Evolutionary conservation across 2,329 filamentous ascomycete species (phyloP).

Genomic region (Ophioceras dolichostomum): DNA sequence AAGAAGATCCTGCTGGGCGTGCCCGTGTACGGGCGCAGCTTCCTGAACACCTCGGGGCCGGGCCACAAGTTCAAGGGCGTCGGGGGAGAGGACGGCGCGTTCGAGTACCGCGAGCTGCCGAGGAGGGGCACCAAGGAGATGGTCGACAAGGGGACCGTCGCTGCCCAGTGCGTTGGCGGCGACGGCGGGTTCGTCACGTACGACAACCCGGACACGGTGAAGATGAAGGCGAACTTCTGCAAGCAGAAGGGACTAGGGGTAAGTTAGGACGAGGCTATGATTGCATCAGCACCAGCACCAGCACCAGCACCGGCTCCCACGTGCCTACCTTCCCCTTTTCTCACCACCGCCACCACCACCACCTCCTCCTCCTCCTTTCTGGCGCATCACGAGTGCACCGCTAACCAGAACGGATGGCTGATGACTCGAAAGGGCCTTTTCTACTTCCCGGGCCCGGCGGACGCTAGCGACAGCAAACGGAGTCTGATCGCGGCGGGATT

Average conservation of each 20-base stretch:
- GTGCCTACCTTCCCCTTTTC: too few relatives aligned
- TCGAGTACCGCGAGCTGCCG: conserved; percentile 64
- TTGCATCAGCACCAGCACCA: neutral
- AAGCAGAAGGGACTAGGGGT: conserved; percentile 57
- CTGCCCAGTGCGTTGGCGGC: conserved; percentile 59
- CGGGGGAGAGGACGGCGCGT: conserved; percentile 54
- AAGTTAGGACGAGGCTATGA: conserved; percentile 18
- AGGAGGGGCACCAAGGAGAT: conserved; percentile 47
- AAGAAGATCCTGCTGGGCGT: conserved; percentile 66
- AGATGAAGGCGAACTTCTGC: conserved; percentile 62
- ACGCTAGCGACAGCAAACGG: conserved; percentile 44
- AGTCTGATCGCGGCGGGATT: conserved; percentile 49
- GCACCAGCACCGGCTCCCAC: too few relatives aligned
- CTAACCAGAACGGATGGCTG: too few relatives aligned
- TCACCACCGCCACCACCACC: too few relatives aligned
- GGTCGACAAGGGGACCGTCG: conserved; percentile 53
- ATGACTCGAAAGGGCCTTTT: conserved; percentile 74
- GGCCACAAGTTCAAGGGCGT: conserved; percentile 46
- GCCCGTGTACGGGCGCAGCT: conserved; percentile 64
- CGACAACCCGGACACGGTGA: conserved; percentile 66
- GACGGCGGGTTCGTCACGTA: conserved; percentile 72
- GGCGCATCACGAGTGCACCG: too few relatives aligned
- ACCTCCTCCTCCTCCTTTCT: conserved; percentile 3
- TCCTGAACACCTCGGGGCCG: conserved; percentile 51
- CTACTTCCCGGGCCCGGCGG: conserved; percentile 70